Evolutionary conservation across 1,139 yeast genomes (phyloP).

Genomic region (Chernovozyma aurita): DNA sequence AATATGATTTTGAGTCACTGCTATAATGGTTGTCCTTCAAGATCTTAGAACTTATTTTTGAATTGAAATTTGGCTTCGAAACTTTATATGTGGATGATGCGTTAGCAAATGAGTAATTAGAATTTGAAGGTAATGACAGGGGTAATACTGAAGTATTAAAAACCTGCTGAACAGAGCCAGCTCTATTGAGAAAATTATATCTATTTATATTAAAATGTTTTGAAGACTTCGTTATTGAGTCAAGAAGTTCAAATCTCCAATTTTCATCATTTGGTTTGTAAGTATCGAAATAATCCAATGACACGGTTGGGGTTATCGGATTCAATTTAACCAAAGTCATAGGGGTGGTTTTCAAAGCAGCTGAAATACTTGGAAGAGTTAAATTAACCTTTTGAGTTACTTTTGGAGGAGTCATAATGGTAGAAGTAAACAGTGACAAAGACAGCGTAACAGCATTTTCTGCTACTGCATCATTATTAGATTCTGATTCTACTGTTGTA

Average conservation of each 20-base stretch:
- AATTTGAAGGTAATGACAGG: neutral
- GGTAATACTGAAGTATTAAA: constrained; percentile 7
- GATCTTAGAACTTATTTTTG: constrained; percentile 35
- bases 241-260: constrained; percentile 43
- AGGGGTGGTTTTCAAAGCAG: constrained; percentile 29
- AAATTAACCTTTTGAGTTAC: constrained; percentile 1
- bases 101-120: neutral
- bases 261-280: constrained; percentile 46
- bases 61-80: constrained; percentile 36
- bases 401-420: neutral
- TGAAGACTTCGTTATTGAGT: constrained; percentile 31
- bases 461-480: neutral
- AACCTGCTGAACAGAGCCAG: neutral
- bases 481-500: neutral
- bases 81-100: constrained; percentile 1
- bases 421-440: neutral
- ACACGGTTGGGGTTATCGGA: constrained; percentile 40
- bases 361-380: constrained; percentile 39
- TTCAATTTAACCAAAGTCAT: constrained; percentile 24
- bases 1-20: constrained; percentile 12
- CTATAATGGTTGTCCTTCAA: constrained; percentile 24
- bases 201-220: constrained; percentile 27
- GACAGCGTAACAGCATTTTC: neutral
- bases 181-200: constrained; percentile 24
- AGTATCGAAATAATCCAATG: constrained; percentile 45